Conservation (phyloP, 2,329 filamentous ascomycete species). For the Xylaria sp. region DNA sequence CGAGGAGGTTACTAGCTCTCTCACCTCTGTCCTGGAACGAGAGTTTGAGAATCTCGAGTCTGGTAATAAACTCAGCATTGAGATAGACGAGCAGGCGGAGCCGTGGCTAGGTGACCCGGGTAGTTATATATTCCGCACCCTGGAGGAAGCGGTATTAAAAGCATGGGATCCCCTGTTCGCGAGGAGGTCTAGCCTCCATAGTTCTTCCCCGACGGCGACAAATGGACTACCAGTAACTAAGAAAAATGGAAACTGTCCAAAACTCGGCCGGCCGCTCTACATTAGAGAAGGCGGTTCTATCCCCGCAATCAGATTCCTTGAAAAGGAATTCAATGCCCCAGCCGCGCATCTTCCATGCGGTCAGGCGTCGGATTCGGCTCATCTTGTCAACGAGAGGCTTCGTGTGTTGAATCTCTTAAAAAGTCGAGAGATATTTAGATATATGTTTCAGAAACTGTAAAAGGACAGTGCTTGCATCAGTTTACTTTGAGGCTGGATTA, state of each 20-base stretch:
- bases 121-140: constrained; percentile 88
- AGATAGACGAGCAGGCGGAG: constrained; percentile 92
- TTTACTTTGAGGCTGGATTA: not conserved
- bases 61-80: constrained; percentile 81
- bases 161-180: constrained; percentile 76
- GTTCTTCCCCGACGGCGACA: constrained; percentile 13
- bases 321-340: constrained; percentile 91
- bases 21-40: constrained; percentile 73
- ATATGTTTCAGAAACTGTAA: constrained; percentile 78
- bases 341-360: constrained; percentile 94
- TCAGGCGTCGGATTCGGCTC: constrained; percentile 91
- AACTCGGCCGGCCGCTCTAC: constrained; percentile 76
- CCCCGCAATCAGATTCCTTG: constrained; percentile 90
- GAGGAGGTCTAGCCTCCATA: constrained; percentile 32
- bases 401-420: constrained; percentile 88
- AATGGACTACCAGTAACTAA: constrained; percentile 38
- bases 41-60: constrained; percentile 81
- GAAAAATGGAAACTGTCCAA: constrained; percentile 45
- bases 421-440: constrained; percentile 88
- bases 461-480: not conserved
- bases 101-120: constrained; percentile 94
- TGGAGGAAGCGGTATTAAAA: constrained; percentile 85
- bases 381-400: constrained; percentile 95
- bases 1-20: constrained; percentile 73
- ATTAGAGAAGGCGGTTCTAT: constrained; percentile 97